Evolutionary conservation across 805 yeast species (phyloP).

Genomic region (Myxozyma mucilagina): DNA sequence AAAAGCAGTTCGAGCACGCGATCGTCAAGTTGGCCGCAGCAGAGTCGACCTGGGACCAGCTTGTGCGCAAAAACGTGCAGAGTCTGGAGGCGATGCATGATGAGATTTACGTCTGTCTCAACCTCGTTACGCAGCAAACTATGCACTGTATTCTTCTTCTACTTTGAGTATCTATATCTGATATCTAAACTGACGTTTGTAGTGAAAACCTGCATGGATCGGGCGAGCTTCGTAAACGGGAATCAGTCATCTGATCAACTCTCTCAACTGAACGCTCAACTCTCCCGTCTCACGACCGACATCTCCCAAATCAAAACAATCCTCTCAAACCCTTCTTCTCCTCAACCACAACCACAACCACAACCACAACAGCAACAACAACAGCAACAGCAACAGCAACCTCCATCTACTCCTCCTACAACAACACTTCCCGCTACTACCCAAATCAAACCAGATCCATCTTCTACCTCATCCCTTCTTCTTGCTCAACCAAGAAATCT

Average conservation of each 20-base stretch:
- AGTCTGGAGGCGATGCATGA: neutral
- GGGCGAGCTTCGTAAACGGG: no score
- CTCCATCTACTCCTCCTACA: neutral
- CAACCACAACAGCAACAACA: neutral
- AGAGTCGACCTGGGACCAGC: conserved; percentile 1
- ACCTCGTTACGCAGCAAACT: neutral
- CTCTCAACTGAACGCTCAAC: neutral
- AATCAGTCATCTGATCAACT: neutral
- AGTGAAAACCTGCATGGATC: no score
- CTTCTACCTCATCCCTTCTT: neutral
- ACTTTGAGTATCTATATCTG: neutral
- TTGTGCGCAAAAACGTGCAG: neutral
- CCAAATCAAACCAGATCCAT: neutral
- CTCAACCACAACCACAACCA: neutral
- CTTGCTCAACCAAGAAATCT: neutral
- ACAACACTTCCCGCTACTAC: neutral
- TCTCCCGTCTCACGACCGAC: neutral
- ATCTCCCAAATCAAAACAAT: conserved; percentile 5
- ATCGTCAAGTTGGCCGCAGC: neutral
- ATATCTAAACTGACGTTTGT: no score
- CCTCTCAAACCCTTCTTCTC: neutral
- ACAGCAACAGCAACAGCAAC: neutral
- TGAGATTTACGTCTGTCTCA: no score
- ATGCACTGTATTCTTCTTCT: neutral
- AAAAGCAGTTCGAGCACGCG: conserved; percentile 6